phyloP scores from a whole-genome alignment of 2,329 filamentous ascomycete genomes.

The Scedosporium boydii region DNA sequence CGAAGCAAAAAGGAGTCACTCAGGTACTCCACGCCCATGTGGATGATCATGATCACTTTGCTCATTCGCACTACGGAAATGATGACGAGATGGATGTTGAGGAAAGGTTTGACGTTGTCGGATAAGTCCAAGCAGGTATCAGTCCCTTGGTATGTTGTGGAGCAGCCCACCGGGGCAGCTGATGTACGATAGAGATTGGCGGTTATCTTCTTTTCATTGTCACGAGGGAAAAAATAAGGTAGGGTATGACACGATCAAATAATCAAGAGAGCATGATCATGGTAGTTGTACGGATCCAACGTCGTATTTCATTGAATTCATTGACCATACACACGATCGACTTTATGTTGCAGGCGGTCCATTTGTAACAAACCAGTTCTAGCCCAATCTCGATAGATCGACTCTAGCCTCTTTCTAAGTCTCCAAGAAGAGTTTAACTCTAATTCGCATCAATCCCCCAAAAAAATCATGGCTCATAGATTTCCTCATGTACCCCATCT shows the following conservation, averaged over 20 bases:
- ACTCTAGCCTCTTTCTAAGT: neutral
- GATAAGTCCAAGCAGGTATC: neutral
- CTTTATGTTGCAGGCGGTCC: too few species aligned
- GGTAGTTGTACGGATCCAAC: too few species aligned
- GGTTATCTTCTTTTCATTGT: neutral
- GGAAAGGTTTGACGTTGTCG: conserved; percentile 23
- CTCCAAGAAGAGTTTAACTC: neutral
- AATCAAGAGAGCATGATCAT: too few species aligned
- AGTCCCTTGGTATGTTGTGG: too few species aligned
- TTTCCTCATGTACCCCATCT: neutral
- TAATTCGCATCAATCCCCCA: too few species aligned
- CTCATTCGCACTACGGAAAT: neutral
- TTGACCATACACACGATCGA: too few species aligned
- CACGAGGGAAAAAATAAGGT: too few species aligned
- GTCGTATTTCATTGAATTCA: too few species aligned
- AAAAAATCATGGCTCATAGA: neutral
- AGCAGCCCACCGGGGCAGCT: neutral
- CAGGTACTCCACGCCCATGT: neutral
- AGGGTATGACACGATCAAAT: too few species aligned
- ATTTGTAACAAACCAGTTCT: too few species aligned
- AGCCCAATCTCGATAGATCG: neutral
- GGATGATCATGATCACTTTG: neutral
- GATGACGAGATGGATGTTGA: conserved; percentile 21
- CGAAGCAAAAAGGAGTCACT: neutral
- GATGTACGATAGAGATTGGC: neutral